Percentiles rank a stretch among this genome's conserved stretches.
phyloP scores from a whole-genome alignment of 1,284 basidiomycete genomes.

The Rhodotorula sp. region DNA sequence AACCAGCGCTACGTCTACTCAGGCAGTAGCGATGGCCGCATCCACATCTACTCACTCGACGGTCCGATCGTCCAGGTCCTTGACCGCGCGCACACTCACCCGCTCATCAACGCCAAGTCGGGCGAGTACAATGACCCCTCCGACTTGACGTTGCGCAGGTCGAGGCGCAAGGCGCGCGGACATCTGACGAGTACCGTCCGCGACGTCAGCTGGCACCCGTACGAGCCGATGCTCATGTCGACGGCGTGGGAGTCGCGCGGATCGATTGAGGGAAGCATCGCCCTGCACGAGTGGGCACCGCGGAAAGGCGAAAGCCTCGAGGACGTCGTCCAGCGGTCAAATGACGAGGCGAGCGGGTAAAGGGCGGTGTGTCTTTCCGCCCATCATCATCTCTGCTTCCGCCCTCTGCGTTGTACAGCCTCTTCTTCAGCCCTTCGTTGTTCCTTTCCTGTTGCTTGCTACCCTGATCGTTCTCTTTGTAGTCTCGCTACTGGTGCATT shows the following conservation, averaged over 20 bases:
- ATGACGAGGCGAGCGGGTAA: conserved; percentile 46
- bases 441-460: not conserved
- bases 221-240: conserved; percentile 85
- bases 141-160: conserved; percentile 42
- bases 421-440: not conserved
- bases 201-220: conserved; percentile 89
- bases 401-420: not conserved
- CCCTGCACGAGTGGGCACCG: conserved; percentile 92
- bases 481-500: not conserved
- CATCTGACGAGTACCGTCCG: conserved; percentile 58
- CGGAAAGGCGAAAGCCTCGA: conserved; percentile 66
- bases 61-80: conserved; percentile 78
- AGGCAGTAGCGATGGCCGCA: conserved; percentile 75
- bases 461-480: not conserved
- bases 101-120: conserved; percentile 57
- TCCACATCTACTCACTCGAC: conserved; percentile 93
- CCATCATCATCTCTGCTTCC: too few species aligned
- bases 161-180: not conserved
- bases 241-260: conserved; percentile 55
- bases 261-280: conserved; percentile 67
- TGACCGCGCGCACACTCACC: conserved; percentile 72
- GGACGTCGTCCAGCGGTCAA: conserved; percentile 67
- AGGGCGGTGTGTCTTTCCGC: too few species aligned
- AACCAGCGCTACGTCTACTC: conserved; percentile 92
- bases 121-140: conserved; percentile 45